Conservation (phyloP, 1,284 basidiomycete species). For the Tilletiaria anomala region DNA sequence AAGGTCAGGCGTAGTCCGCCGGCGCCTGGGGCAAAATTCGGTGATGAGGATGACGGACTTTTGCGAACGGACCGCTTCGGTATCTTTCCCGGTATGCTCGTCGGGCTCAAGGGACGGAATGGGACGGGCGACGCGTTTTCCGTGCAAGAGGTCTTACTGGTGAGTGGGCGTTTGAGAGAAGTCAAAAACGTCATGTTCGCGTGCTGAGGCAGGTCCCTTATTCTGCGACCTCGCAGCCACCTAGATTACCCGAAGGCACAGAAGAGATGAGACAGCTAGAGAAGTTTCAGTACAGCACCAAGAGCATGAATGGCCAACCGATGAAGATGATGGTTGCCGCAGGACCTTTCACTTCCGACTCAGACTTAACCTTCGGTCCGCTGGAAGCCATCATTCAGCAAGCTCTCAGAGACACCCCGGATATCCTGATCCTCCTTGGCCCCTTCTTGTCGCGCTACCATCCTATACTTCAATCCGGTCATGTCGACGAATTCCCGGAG, state of each 20-base stretch:
- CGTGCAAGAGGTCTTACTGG: conserved; percentile 67
- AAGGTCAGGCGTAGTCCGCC: neutral
- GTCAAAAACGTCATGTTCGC: neutral
- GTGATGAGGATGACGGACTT: neutral
- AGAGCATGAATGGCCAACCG: conserved; percentile 26
- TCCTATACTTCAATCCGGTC: conserved; percentile 56
- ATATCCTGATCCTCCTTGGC: conserved; percentile 64
- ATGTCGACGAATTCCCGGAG: conserved; percentile 52
- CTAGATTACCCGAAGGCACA: neutral
- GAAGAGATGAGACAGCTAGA: neutral
- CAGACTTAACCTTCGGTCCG: neutral
- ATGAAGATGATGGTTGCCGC: conserved; percentile 57
- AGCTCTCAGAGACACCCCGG: conserved; percentile 52
- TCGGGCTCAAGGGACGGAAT: conserved; percentile 75
- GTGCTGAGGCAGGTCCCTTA: too few relatives aligned
- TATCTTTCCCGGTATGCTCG: conserved; percentile 77
- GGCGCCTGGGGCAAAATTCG: neutral
- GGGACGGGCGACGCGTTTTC: conserved; percentile 75
- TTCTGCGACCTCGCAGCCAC: too few relatives aligned
- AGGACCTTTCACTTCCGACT: conserved; percentile 68
- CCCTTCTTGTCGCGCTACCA: conserved; percentile 74
- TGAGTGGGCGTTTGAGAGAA: conserved; percentile 33
- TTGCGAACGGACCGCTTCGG: conserved; percentile 39
- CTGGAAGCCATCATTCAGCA: conserved; percentile 7
- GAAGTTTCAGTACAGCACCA: conserved; percentile 26